Evolutionary conservation across 768 basidiomycete genomes (phyloP).

Genomic region (Lactifluus volemus): DNA sequence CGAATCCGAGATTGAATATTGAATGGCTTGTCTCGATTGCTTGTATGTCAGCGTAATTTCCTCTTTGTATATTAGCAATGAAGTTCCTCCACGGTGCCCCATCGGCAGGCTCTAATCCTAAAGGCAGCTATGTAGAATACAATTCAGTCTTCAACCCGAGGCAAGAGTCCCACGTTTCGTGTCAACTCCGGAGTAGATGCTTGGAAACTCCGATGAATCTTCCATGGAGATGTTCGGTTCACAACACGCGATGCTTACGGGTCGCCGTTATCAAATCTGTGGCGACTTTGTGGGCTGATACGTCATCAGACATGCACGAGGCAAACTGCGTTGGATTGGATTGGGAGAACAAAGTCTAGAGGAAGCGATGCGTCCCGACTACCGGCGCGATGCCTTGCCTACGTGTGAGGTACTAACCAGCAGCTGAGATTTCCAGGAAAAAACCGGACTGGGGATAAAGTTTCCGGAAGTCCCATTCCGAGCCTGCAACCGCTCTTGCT

Average conservation of each 20-base stretch:
- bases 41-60: too few relatives aligned
- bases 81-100: not conserved
- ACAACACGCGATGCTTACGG: not conserved
- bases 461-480: too few relatives aligned
- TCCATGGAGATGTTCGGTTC: not conserved
- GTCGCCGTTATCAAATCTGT: not conserved
- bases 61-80: not conserved
- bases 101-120: too few relatives aligned
- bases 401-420: too few relatives aligned
- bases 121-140: not conserved
- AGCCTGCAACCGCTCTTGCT: too few relatives aligned
- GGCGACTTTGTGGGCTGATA: not conserved
- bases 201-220: not conserved
- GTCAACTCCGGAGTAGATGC: not conserved
- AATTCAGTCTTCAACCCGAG: not conserved
- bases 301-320: not conserved
- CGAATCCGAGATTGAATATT: not conserved
- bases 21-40: not conserved
- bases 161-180: not conserved
- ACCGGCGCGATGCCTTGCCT: too few relatives aligned
- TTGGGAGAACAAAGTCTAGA: too few relatives aligned
- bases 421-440: too few relatives aligned
- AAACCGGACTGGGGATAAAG: too few relatives aligned
- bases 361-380: too few relatives aligned
- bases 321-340: too few relatives aligned